Percentiles rank a stretch among this genome's conserved stretches.
Conservation (phyloP, 1,284 basidiomycete genomes). For the Cutaneotrichosporon dermatis region DNA sequence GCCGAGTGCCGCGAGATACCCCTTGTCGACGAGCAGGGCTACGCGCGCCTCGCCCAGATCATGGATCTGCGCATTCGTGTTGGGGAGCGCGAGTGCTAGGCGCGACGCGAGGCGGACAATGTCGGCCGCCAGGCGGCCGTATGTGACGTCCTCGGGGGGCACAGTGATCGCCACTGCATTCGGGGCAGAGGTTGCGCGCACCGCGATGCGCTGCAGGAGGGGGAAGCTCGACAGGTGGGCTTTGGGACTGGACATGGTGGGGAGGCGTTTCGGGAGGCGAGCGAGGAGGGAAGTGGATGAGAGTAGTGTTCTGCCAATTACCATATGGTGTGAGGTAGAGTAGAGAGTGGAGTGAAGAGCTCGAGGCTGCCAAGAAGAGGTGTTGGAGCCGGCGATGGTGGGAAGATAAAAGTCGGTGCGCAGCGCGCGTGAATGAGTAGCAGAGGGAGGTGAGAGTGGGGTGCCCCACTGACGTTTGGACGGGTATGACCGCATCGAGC, state of each 20-base stretch:
- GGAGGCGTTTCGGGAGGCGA: background rate
- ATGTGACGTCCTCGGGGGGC: slow-evolving; percentile 14
- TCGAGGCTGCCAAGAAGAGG: too few relatives aligned
- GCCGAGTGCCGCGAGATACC: slow-evolving; percentile 28
- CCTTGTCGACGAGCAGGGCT: slow-evolving; percentile 28
- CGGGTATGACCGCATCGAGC: too few relatives aligned
- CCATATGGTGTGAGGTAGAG: too few relatives aligned
- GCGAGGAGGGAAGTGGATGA: background rate
- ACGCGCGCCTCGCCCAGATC: slow-evolving; percentile 22
- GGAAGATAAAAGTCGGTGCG: background rate
- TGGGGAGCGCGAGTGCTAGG: background rate
- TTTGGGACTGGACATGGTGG: background rate
- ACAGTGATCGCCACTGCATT: slow-evolving; percentile 25
- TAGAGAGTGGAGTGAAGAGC: background rate
- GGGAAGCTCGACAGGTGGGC: slow-evolving; percentile 13
- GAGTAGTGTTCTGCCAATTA: too few relatives aligned
- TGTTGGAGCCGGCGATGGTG: background rate
- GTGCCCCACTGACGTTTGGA: too few relatives aligned
- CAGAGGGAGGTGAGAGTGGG: too few relatives aligned
- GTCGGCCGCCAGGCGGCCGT: slow-evolving; percentile 23
- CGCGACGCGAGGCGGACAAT: slow-evolving; percentile 14
- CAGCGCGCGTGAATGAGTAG: too few relatives aligned
- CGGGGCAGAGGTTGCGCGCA: slow-evolving; percentile 13
- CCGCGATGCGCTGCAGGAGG: slow-evolving; percentile 21
- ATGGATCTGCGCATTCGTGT: background rate